Conservation (phyloP, 495 filamentous ascomycete genomes). For the Talaromyces nanjingensis region DNA sequence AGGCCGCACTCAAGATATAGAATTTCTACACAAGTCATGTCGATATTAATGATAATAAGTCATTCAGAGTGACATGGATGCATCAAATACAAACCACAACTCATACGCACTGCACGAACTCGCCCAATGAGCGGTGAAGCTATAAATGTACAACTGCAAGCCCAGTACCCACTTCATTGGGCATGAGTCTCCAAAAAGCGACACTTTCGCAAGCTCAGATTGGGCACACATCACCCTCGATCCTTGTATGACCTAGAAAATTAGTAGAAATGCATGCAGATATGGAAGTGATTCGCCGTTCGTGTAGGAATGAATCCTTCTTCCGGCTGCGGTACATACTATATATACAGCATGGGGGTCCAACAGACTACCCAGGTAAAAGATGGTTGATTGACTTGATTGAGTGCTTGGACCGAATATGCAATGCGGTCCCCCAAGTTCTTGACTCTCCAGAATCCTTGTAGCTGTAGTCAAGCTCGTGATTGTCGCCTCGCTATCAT, state of each 20-base stretch:
- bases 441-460: background rate
- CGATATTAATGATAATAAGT: background rate
- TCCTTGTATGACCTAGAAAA: background rate
- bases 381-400: background rate
- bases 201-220: background rate
- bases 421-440: background rate
- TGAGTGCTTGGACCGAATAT: background rate
- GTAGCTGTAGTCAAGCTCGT: background rate
- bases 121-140: background rate
- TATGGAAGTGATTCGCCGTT: background rate
- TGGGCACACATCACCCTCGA: background rate
- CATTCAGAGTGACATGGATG: background rate
- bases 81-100: background rate
- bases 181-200: background rate
- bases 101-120: background rate
- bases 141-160: background rate
- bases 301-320: background rate
- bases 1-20: background rate
- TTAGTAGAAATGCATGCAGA: background rate
- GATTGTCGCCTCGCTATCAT: background rate
- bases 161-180: background rate
- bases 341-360: background rate
- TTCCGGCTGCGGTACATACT: background rate
- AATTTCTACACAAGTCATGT: background rate
- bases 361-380: background rate